A percentile compares a stretch with the other conserved stretches of the same genome.
Conservation (phyloP, 225 moss, liverwort and hornwort genomes). For the Thuidium tamariscinum region DNA sequence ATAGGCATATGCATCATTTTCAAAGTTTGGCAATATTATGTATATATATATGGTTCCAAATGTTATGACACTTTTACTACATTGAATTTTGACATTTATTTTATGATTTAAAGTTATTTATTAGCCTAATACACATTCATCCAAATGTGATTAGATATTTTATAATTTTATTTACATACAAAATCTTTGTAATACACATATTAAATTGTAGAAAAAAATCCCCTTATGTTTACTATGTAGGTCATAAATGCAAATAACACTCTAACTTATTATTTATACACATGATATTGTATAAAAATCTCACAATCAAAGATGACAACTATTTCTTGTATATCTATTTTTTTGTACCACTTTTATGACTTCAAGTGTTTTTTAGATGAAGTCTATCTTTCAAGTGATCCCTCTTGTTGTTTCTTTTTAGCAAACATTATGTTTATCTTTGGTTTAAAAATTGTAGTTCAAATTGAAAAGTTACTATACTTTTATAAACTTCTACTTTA, state of each 20-base stretch:
- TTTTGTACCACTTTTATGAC: neutral
- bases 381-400: neutral
- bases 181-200: fast-evolving
- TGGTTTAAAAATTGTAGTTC: fast-evolving
- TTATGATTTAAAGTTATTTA: neutral
- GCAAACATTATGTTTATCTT: neutral
- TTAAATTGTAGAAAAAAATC: neutral
- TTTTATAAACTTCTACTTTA: neutral
- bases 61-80: fast-evolving
- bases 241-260: no score
- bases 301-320: neutral
- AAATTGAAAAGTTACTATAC: neutral
- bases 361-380: neutral
- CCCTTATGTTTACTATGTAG: no score
- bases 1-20: neutral
- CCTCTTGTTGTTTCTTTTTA: neutral
- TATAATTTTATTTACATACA: neutral
- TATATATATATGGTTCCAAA: no score
- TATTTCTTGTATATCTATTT: neutral
- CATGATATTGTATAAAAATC: neutral
- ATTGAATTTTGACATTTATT: neutral
- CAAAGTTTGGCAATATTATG: neutral
- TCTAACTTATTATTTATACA: neutral
- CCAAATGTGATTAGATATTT: neutral
- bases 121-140: neutral